Conservation (phyloP, 331 rosid genomes). For the Malus hybrid region DNA sequence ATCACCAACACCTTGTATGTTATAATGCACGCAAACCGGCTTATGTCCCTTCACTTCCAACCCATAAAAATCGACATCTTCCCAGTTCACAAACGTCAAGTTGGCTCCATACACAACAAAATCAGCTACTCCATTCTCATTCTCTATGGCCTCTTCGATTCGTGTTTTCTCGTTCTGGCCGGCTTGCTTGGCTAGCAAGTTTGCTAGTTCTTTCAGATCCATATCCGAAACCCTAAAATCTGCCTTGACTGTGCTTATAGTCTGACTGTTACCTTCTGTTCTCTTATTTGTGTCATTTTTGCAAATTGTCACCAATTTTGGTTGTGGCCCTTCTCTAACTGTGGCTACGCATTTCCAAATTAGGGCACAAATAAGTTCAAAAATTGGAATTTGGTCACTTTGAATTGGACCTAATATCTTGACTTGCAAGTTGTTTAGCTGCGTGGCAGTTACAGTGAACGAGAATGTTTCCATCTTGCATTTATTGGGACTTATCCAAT, state of each 20-base stretch:
- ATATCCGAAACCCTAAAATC: constrained; percentile 25
- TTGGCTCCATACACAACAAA: constrained; percentile 70
- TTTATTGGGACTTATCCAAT: constrained; percentile 54
- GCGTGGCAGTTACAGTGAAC: constrained; percentile 39
- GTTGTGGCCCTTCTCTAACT: constrained; percentile 33
- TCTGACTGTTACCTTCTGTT: constrained; percentile 38
- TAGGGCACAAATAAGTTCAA: constrained; percentile 57
- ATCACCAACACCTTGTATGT: constrained; percentile 75
- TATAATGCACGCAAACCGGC: constrained; percentile 40
- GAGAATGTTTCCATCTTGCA: constrained; percentile 65
- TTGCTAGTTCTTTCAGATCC: constrained; percentile 36
- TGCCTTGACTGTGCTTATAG: constrained; percentile 43
- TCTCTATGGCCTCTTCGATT: constrained; percentile 36
- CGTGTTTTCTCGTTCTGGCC: constrained; percentile 28
- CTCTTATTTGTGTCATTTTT: constrained; percentile 9
- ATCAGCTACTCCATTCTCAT: constrained; percentile 51
- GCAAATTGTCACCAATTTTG: constrained; percentile 46
- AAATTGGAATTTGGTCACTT: constrained; percentile 31
- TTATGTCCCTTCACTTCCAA: constrained; percentile 31
- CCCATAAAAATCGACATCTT: constrained; percentile 45
- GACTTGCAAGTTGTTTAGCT: neutral
- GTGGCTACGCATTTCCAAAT: constrained; percentile 56
- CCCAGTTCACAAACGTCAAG: constrained; percentile 65
- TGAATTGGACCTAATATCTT: constrained; percentile 6
- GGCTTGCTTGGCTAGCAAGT: constrained; percentile 29